phyloP scores from a whole-genome alignment of 805 yeast genomes.

The Lipomyces chichibuensis region DNA sequence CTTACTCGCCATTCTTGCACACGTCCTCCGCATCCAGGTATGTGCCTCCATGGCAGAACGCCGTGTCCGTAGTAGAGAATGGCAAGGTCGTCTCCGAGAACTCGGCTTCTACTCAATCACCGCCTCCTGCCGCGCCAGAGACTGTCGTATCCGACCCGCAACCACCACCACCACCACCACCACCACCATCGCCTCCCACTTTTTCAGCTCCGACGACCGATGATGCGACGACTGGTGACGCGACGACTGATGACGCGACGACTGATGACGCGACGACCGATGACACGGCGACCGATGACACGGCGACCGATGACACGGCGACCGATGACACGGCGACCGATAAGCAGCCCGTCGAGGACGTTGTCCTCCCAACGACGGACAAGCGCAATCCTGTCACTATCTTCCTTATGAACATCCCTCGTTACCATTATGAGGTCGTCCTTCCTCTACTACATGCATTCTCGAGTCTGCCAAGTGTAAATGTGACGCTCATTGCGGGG shows the following conservation, averaged over 20 bases:
- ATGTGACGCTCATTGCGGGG: conserved; percentile 25
- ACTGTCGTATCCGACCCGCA: not conserved
- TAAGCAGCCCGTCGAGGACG: not conserved
- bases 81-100: not conserved
- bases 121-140: not conserved
- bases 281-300: too few relatives aligned
- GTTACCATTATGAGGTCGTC: conserved; percentile 33
- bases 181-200: not conserved
- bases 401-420: conserved; percentile 29
- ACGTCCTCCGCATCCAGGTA: not conserved
- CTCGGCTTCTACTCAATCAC: not conserved
- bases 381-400: conserved; percentile 12
- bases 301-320: not conserved
- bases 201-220: not conserved
- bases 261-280: too few relatives aligned
- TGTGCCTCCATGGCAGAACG: conserved; percentile 2
- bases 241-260: too few relatives aligned
- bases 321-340: not conserved
- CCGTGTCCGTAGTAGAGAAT: not conserved
- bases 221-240: not conserved
- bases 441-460: conserved; percentile 28
- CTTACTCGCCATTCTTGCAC: not conserved
- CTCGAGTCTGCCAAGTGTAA: conserved; percentile 13
- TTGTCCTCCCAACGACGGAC: not conserved
- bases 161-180: not conserved